phyloP scores from a whole-genome alignment of 768 basidiomycete genomes.

The Boletellus sp. region DNA sequence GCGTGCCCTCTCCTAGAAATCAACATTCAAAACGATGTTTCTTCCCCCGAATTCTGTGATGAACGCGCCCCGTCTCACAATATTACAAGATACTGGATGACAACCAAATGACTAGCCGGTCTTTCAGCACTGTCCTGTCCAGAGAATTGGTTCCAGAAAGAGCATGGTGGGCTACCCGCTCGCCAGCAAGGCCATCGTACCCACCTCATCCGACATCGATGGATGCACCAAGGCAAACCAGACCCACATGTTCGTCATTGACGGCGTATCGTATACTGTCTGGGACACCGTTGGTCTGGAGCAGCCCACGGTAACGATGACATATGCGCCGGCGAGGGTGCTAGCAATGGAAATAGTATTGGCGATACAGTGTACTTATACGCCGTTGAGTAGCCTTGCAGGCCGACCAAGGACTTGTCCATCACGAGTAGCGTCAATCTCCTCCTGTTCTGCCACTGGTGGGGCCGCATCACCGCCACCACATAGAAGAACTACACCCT shows the following conservation, averaged over 20 bases:
- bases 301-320: background rate
- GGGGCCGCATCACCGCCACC: background rate
- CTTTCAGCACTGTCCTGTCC: background rate
- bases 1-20: background rate
- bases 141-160: slow-evolving; percentile 2
- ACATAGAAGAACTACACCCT: background rate
- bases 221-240: background rate
- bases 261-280: background rate
- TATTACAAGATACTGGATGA: background rate
- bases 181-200: background rate
- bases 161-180: background rate
- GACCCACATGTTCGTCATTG: background rate
- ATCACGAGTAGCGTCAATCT: background rate
- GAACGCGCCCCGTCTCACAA: background rate
- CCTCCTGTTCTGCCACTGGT: background rate
- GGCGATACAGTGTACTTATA: background rate
- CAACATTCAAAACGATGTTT: background rate
- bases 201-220: background rate
- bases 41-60: background rate
- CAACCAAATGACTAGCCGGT: background rate
- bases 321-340: too few species aligned
- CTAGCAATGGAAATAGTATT: background rate
- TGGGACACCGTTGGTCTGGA: slow-evolving; percentile 2
- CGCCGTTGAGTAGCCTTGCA: background rate
- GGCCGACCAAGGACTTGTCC: background rate